Conservation (phyloP, 495 filamentous ascomycete species). For the Lasiosphaeria hispida region DNA sequence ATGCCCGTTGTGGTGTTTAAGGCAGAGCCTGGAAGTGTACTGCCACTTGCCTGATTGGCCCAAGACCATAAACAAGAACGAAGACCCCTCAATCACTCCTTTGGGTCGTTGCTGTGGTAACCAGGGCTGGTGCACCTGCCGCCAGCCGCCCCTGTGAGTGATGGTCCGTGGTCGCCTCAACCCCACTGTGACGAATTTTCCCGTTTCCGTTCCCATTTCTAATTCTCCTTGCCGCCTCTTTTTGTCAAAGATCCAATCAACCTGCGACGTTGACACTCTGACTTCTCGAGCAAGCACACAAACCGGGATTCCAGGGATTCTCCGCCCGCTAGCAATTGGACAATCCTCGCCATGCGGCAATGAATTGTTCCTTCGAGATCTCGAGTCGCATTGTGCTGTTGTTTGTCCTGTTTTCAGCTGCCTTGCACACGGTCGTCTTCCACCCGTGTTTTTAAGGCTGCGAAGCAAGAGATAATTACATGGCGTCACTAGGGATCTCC, state of each 20-base stretch:
- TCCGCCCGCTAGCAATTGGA: too few species aligned
- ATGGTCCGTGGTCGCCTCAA: neutral
- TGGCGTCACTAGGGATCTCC: too few species aligned
- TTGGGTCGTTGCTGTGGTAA: conserved; percentile 22
- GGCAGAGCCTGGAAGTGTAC: conserved; percentile 9
- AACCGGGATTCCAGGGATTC: too few species aligned
- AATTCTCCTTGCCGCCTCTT: neutral
- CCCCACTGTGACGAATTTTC: neutral
- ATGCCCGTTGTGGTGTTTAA: conserved; percentile 28
- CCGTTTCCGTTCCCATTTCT: neutral
- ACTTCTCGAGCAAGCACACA: too few species aligned
- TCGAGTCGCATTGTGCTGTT: too few species aligned
- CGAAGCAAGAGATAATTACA: too few species aligned
- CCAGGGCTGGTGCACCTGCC: conserved; percentile 14
- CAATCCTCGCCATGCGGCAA: too few species aligned
- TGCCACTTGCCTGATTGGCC: conserved; percentile 25
- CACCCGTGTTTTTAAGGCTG: too few species aligned
- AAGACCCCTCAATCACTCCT: conserved; percentile 16
- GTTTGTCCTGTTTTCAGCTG: too few species aligned
- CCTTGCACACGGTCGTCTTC: too few species aligned
- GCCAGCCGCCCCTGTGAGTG: neutral
- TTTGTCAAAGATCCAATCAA: conserved; percentile 6
- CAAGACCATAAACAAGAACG: conserved; percentile 23
- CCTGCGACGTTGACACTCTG: conserved; percentile 1
- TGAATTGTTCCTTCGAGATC: too few species aligned